Evolutionary conservation across 306 rosid genomes (phyloP), one percentile per base, ranked within the genome.

Genomic region (Inga laurina): DNA sequence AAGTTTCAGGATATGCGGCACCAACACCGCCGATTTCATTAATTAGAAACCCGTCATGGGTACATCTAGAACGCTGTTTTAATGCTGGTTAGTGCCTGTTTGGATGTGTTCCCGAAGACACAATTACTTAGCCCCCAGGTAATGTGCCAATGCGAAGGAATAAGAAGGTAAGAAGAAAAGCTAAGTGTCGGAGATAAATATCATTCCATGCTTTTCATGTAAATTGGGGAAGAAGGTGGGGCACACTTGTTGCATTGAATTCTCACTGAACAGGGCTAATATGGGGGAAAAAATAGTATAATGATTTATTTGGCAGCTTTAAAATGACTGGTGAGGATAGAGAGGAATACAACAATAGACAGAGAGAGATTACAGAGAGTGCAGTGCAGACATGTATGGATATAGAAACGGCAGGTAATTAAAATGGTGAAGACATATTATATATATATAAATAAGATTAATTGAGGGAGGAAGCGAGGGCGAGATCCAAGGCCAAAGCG

Each of bases 401-500:
- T 9, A 22, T n/a, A 30, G 4, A 4, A 10, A 11, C 0, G 0
- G 68, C 34, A 12, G 35, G 37, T 24, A 62, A 22, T 11, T 21
- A 21, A 59, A n/a, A 24, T 1, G 34, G 10, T 3, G 34, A 59
- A 59, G 30, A 56, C 64, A 11, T 21, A 19, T 27, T 27, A 27
- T 4, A 52, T 18, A 52, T 49, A 45, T 45, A 18, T 16, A 52
- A 7, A 7, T 4, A 54, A 19, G 64, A 62, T 62, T 12, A 41
- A 11, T 22, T 43, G 32, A 70, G 37, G 19, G 54, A 8, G 72
- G 93, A 83, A 81, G 44, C 69, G n/a, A 30, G 16, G 15, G 72
- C 74, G n/a, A 9, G 16, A 12, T 91, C 93, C 91, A 94, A 57
- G 30, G 92, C 88, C 81, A 94, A 49, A 85, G 83, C 86, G 86